phyloP scores from a whole-genome alignment of 2,329 filamentous ascomycete species.

The Pseudogymnoascus sp. region DNA sequence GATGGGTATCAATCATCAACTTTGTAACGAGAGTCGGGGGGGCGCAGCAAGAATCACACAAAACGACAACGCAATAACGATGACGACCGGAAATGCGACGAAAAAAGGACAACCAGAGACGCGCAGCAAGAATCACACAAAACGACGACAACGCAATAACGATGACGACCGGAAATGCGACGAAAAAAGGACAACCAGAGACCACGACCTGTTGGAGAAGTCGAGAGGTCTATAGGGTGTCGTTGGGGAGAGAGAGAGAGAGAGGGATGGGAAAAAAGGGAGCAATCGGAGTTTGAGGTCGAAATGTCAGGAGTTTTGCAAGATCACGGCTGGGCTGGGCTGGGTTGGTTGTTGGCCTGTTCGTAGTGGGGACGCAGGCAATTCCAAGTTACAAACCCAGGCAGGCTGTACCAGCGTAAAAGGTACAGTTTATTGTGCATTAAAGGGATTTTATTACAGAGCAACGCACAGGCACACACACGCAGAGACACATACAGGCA shows the following conservation, averaged over 20 bases:
- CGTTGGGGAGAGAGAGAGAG: background rate
- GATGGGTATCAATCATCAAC: background rate
- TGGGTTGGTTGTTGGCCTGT: background rate
- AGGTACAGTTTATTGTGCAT: background rate
- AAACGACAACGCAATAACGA: slow-evolving; percentile 13
- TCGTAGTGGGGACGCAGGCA: background rate
- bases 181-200: slow-evolving; percentile 14
- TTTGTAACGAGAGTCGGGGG: background rate
- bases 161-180: slow-evolving; percentile 15
- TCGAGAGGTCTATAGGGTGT: slow-evolving; percentile 5
- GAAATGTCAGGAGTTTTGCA: slow-evolving; percentile 6
- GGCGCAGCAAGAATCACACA: background rate
- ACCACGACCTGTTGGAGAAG: slow-evolving; percentile 8
- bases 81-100: slow-evolving; percentile 14
- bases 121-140: background rate
- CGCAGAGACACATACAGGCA: too few species aligned
- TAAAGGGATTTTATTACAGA: slow-evolving; percentile 4
- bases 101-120: slow-evolving; percentile 14
- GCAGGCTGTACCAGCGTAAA: background rate
- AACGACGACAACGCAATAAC: slow-evolving; percentile 12
- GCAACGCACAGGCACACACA: background rate
- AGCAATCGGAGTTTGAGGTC: slow-evolving; percentile 9
- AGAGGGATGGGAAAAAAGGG: slow-evolving; percentile 9
- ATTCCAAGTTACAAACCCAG: slow-evolving; percentile 1
- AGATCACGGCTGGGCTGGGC: background rate